Percentiles rank a stretch among this genome's conserved stretches.
phyloP scores from a whole-genome alignment of 148 eudicot genomes.

The Vaccinium macrocarpon region DNA sequence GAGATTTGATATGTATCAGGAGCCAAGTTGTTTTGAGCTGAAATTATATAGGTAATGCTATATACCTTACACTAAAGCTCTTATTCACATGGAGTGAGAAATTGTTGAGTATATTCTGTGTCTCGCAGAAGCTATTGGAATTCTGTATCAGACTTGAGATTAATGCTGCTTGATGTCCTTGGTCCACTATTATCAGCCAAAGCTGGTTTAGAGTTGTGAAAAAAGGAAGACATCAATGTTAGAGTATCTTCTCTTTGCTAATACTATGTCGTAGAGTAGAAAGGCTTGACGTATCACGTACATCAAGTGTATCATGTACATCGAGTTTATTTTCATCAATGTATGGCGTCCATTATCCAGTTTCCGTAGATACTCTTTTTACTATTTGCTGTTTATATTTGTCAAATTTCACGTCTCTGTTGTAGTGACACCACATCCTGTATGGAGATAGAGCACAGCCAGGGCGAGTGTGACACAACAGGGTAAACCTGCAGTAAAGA shows the following conservation, averaged over 20 bases:
- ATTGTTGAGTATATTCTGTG: not conserved
- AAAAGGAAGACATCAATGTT: not conserved
- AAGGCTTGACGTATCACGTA: no score
- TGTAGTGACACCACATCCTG: not conserved
- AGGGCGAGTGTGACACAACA: not conserved
- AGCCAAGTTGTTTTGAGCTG: not conserved
- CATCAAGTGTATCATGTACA: no score
- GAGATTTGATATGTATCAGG: not conserved
- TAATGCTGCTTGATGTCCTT: not conserved
- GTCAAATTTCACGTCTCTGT: not conserved
- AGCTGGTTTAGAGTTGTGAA: not conserved
- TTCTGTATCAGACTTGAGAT: not conserved
- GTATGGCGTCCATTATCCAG: no score
- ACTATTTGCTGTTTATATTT: no score
- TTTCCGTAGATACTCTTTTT: not conserved
- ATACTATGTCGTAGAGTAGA: no score
- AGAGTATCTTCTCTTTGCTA: not conserved
- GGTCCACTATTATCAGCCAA: not conserved
- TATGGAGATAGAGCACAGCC: not conserved
- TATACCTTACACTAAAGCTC: not conserved
- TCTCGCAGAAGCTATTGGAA: not conserved
- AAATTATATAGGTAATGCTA: no score
- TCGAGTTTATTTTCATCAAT: no score
- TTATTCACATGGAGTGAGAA: not conserved
- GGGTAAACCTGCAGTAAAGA: not conserved